A percentile compares a stretch with the other conserved stretches of the same genome.
Conservation (phyloP, 1,284 basidiomycete genomes). For the Laetiporus sulphureus region DNA sequence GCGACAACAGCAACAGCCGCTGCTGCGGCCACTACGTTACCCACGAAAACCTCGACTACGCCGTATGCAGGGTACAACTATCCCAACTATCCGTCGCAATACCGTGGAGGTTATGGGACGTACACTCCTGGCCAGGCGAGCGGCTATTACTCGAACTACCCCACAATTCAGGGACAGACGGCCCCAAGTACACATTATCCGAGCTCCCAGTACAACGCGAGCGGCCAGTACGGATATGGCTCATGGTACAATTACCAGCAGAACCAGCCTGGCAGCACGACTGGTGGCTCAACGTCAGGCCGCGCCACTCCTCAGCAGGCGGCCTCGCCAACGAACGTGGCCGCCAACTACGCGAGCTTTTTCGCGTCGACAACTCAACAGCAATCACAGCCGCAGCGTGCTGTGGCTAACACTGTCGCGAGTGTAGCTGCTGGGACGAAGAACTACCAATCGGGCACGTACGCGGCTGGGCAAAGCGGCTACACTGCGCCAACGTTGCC, state of each 20-base stretch:
- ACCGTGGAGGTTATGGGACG: conserved; percentile 24
- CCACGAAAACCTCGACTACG: conserved; percentile 11
- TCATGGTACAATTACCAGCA: conserved; percentile 27
- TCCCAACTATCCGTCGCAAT: conserved; percentile 20
- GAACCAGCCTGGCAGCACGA: conserved; percentile 5
- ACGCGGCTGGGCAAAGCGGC: conserved; percentile 21
- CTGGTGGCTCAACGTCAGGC: conserved; percentile 28
- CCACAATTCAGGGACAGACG: conserved; percentile 8
- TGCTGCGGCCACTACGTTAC: conserved; percentile 13
- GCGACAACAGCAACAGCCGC: conserved; percentile 24
- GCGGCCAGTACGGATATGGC: conserved; percentile 30
- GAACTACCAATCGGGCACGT: conserved; percentile 20
- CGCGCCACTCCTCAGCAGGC: conserved; percentile 44
- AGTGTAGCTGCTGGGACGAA: conserved; percentile 21
- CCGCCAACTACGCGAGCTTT: conserved; percentile 32
- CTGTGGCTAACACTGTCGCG: conserved; percentile 42
- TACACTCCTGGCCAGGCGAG: conserved; percentile 22
- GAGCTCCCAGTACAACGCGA: conserved; percentile 19
- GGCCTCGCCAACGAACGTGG: conserved; percentile 19
- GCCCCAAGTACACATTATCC: conserved; percentile 19
- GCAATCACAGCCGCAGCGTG: conserved; percentile 30
- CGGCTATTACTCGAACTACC: conserved; percentile 21
- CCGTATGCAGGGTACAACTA: conserved; percentile 22
- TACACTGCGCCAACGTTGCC: conserved; percentile 35
- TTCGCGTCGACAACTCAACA: conserved; percentile 18